These are phyloP conservation scores for Botryotinia narcissicola DNA, from an alignment of 2,329 filamentous ascomycete species.

Conservation along the genomic window DNA sequence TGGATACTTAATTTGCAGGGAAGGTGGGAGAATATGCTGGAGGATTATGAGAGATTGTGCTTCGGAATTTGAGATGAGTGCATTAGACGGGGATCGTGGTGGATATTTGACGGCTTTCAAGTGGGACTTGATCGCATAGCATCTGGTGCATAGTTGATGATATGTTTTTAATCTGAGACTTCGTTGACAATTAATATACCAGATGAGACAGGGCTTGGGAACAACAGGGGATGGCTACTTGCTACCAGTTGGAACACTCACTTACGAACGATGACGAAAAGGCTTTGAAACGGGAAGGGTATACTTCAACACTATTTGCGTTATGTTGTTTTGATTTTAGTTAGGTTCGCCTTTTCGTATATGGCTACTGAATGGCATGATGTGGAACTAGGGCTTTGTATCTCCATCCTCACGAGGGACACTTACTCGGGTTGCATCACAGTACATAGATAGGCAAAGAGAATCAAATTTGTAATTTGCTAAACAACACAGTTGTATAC, in stretches of 20 bases:
- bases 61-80: not conserved
- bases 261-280: not conserved
- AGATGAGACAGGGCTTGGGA: not conserved
- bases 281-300: not conserved
- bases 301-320: not conserved
- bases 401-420: not conserved
- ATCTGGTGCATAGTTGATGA: not conserved
- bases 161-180: not conserved
- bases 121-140: not conserved
- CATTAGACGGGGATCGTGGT: not conserved
- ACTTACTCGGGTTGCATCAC: slow-evolving; percentile 2
- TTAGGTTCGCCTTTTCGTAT: not conserved
- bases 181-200: not conserved
- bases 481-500: not conserved
- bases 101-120: not conserved
- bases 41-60: not conserved
- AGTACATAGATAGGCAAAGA: slow-evolving; percentile 9
- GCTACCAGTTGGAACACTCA: not conserved
- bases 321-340: not conserved
- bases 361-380: slow-evolving; percentile 3
- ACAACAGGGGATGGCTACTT: not conserved
- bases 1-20: not conserved
- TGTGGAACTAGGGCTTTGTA: not conserved
- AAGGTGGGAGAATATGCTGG: not conserved
- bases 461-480: not conserved